Percentiles rank a stretch among this genome's conserved stretches.
phyloP scores from a whole-genome alignment of 768 basidiomycete species.

The Cubamyces lactineus region DNA sequence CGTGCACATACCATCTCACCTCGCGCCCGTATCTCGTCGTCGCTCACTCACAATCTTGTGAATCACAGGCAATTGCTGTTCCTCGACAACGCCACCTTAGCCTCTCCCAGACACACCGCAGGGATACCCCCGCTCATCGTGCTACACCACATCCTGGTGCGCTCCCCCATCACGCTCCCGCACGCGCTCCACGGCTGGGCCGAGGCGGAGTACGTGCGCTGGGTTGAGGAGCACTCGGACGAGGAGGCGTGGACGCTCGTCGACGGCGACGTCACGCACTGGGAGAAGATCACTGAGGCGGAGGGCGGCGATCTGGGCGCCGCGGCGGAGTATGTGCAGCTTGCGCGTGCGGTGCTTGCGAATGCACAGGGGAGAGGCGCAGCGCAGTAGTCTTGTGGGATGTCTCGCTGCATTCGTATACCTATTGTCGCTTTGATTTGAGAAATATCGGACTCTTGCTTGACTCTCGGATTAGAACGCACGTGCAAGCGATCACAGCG shows the following conservation, averaged over 20 bases:
- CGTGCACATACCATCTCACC: not conserved
- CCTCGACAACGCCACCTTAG: constrained; percentile 75
- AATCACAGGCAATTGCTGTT: constrained; percentile 78
- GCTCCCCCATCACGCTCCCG: constrained; percentile 83
- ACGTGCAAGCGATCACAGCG: too few species aligned
- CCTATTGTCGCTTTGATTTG: not conserved
- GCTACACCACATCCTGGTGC: constrained; percentile 89
- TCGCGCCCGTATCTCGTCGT: not conserved
- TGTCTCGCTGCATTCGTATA: not conserved
- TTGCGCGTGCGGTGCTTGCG: constrained; percentile 69
- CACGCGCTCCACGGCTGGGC: constrained; percentile 93
- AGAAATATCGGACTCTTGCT: not conserved
- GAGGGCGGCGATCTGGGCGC: constrained; percentile 50
- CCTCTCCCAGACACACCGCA: constrained; percentile 64
- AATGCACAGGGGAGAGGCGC: constrained; percentile 35
- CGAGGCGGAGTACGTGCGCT: constrained; percentile 94
- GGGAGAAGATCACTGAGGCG: constrained; percentile 72
- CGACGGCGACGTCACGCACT: constrained; percentile 75
- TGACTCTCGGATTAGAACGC: too few species aligned
- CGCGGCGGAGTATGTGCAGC: constrained; percentile 63
- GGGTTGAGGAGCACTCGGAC: constrained; percentile 90
- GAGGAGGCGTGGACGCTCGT: constrained; percentile 81
- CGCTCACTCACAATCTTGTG: too few species aligned
- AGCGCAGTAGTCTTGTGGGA: not conserved
- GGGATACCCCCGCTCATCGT: constrained; percentile 89